Conservation (phyloP, 495 filamentous ascomycete genomes). For the Jackrogersella minutella region DNA sequence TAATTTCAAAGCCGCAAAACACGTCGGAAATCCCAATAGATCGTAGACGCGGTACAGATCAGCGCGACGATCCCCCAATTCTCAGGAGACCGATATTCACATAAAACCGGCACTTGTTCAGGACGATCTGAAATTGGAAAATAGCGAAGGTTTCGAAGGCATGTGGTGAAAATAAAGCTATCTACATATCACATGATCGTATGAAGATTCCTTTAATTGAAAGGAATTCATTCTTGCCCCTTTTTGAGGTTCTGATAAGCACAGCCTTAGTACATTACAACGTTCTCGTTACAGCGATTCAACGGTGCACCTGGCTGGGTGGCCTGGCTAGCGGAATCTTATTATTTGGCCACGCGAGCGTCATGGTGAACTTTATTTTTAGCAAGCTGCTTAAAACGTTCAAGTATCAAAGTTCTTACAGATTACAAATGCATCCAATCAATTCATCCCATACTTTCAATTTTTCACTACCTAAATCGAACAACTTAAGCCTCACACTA, state of each 20-base stretch:
- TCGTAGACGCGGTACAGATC: constrained; percentile 10
- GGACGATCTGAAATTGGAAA: not conserved
- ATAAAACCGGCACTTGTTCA: constrained; percentile 3
- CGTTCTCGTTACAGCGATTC: not conserved
- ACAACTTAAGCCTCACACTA: no score
- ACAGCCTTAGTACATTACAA: not conserved
- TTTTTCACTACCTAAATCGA: no score
- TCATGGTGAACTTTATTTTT: constrained; percentile 1
- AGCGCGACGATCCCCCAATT: constrained; percentile 19
- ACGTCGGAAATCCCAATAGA: constrained; percentile 4
- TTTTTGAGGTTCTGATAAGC: not conserved
- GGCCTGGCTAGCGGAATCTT: not conserved
- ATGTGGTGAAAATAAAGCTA: not conserved
- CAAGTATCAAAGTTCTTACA: no score
- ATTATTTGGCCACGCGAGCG: constrained; percentile 1
- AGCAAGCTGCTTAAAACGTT: not conserved
- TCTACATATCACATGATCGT: not conserved
- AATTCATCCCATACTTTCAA: no score
- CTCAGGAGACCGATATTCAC: not conserved
- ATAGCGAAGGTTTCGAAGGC: no score
- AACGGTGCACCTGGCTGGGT: not conserved
- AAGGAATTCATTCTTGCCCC: not conserved
- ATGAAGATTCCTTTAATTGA: not conserved
- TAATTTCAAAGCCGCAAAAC: not conserved
- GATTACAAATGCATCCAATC: no score